These are phyloP conservation scores for Discostella stelligera DNA, from an alignment of 352 stramenopile species.

Conservation along the genomic window DNA sequence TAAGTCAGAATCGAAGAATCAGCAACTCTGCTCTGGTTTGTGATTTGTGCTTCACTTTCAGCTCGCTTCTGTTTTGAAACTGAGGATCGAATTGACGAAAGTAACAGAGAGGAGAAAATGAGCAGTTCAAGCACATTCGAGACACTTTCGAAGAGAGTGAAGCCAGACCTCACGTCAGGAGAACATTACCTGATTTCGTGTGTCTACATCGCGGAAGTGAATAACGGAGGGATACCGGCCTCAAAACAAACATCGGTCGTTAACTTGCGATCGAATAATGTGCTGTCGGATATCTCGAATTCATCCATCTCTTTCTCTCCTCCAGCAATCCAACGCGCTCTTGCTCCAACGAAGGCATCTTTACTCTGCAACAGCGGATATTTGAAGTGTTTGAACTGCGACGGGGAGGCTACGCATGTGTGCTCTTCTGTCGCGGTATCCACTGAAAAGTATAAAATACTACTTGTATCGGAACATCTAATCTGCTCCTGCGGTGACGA, in stretches of 20 bases:
- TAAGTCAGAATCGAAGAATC: too few relatives aligned
- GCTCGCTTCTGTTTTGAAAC: neutral
- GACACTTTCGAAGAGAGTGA: neutral
- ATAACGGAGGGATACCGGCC: conserved; percentile 1
- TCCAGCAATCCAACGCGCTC: conserved; percentile 11
- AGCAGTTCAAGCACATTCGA: neutral
- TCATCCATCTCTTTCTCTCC: conserved; percentile 6
- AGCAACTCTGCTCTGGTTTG: too few relatives aligned
- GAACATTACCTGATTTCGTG: conserved; percentile 14
- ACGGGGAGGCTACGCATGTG: conserved; percentile 4
- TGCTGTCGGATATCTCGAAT: conserved; percentile 6
- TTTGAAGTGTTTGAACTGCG: conserved; percentile 18
- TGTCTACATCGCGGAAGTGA: conserved; percentile 16
- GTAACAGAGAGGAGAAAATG: neutral
- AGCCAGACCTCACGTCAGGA: neutral
- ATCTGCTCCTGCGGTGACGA: conserved; percentile 11
- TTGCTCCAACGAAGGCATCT: conserved; percentile 5
- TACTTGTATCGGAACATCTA: conserved; percentile 8
- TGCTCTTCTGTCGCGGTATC: conserved; percentile 3
- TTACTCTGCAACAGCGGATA: neutral
- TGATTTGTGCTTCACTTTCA: neutral
- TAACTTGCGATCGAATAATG: conserved; percentile 13
- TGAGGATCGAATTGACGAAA: neutral
- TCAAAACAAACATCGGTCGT: conserved; percentile 7
- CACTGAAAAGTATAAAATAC: neutral